phyloP scores from a whole-genome alignment of 2,329 filamentous ascomycete species.

The Aspergillus proliferans region DNA sequence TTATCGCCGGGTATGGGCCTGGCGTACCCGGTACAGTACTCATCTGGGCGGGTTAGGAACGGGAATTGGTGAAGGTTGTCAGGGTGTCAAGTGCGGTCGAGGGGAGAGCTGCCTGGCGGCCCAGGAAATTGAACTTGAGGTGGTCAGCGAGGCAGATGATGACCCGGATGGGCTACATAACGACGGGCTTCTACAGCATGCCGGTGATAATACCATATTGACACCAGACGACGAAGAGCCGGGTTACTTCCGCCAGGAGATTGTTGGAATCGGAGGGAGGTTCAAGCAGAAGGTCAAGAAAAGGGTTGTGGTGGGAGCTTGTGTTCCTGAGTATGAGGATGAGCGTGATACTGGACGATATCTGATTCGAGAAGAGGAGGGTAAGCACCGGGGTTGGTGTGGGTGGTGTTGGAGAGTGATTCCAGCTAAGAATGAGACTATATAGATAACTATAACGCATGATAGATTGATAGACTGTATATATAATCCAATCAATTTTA shows the following conservation, averaged over 20 bases:
- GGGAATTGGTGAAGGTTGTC: slow-evolving; percentile 79
- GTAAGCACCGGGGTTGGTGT: slow-evolving; percentile 73
- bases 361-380: slow-evolving; percentile 63
- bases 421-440: slow-evolving; percentile 47
- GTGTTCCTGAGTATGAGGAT: slow-evolving; percentile 79
- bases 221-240: slow-evolving; percentile 40
- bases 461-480: background rate
- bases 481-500: background rate
- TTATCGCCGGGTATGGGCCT: slow-evolving; percentile 71
- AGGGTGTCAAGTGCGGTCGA: slow-evolving; percentile 83
- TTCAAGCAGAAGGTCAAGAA: slow-evolving; percentile 85
- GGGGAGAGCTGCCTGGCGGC: slow-evolving; percentile 69
- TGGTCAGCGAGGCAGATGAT: slow-evolving; percentile 77
- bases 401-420: slow-evolving; percentile 82
- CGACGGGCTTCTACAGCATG: slow-evolving; percentile 6
- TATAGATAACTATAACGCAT: background rate
- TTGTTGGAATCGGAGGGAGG: slow-evolving; percentile 81
- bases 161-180: slow-evolving; percentile 10
- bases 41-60: slow-evolving; percentile 77
- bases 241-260: slow-evolving; percentile 79
- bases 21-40: slow-evolving; percentile 74
- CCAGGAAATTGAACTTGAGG: slow-evolving; percentile 72
- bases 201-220: background rate
- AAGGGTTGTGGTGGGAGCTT: slow-evolving; percentile 72
- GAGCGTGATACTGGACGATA: slow-evolving; percentile 62